A percentile compares a stretch with the other conserved stretches of the same genome.
Evolutionary conservation across 257 asterid genomes (phyloP).

Genomic region (Plantago ovata): DNA sequence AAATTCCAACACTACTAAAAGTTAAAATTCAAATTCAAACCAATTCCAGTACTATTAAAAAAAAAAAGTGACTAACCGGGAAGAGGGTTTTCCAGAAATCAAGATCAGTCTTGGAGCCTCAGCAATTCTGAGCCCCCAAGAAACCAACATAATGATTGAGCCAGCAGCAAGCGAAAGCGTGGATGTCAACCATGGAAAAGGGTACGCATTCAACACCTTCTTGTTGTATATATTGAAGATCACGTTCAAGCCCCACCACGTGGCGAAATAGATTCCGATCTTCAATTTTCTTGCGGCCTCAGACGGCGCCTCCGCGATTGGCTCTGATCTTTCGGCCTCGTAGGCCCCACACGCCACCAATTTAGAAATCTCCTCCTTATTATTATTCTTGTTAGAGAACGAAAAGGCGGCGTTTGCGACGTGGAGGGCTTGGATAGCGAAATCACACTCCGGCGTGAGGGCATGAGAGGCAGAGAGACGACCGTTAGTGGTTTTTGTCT

Average conservation of each 20-base stretch:
- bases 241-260: constrained; percentile 96
- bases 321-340: constrained; percentile 68
- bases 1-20: constrained; percentile 6
- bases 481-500: constrained; percentile 17
- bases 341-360: constrained; percentile 62
- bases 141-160: constrained; percentile 76
- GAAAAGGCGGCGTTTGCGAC: constrained; percentile 33
- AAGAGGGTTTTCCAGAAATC: constrained; percentile 97
- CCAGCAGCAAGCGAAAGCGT: constrained; percentile 93
- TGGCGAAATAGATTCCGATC: constrained; percentile 84
- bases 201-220: constrained; percentile 84
- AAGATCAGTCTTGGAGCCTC: constrained; percentile 85
- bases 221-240: constrained; percentile 85
- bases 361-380: constrained; percentile 26
- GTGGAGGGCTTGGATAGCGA: constrained; percentile 56
- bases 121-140: constrained; percentile 82
- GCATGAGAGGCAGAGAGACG: constrained; percentile 30
- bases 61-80: constrained; percentile 50
- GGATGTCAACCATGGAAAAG: constrained; percentile 92
- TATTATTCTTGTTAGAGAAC: background rate
- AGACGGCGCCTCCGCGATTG: constrained; percentile 34
- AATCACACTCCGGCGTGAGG: constrained; percentile 44
- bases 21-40: constrained; percentile 11
- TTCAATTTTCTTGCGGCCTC: constrained; percentile 72
- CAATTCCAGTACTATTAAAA: too few species aligned